Evolutionary conservation across 179 eudicot species (phyloP).

Genomic region (Silene vulgaris): DNA sequence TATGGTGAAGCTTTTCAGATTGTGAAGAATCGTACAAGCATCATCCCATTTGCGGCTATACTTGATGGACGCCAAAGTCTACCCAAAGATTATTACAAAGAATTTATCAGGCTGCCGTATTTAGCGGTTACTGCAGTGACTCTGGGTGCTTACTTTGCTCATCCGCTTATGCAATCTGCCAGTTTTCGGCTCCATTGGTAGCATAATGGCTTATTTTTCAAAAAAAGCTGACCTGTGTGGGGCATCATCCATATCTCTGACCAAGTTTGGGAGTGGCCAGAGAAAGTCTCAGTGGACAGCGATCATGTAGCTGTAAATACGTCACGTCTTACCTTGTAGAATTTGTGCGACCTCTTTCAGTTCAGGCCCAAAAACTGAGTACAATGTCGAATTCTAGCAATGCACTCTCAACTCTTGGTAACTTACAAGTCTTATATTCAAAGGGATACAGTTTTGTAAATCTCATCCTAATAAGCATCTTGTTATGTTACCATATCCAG

Average conservation of each 20-base stretch:
- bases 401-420: conserved; percentile 1
- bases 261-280: neutral
- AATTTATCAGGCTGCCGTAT: conserved; percentile 81
- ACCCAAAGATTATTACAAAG: conserved; percentile 70
- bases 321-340: conserved; percentile 8
- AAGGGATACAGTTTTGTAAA: conserved; percentile 2
- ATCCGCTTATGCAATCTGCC: conserved; percentile 93
- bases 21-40: conserved; percentile 73
- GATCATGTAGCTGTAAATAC: conserved; percentile 14
- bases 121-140: conserved; percentile 67
- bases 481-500: neutral
- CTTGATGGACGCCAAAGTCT: conserved; percentile 80
- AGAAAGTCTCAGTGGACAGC: conserved; percentile 10
- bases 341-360: neutral
- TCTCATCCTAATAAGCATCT: neutral
- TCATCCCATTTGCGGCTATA: conserved; percentile 85
- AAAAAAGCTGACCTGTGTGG: conserved; percentile 4
- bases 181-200: conserved; percentile 91
- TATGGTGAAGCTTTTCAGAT: conserved; percentile 77
- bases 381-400: conserved; percentile 13
- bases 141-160: conserved; percentile 81
- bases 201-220: conserved; percentile 7
- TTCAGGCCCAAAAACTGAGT: neutral
- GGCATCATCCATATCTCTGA: conserved; percentile 1
- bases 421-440: neutral